phyloP scores from a whole-genome alignment of 768 basidiomycete genomes.

The Leccinum boreale region DNA sequence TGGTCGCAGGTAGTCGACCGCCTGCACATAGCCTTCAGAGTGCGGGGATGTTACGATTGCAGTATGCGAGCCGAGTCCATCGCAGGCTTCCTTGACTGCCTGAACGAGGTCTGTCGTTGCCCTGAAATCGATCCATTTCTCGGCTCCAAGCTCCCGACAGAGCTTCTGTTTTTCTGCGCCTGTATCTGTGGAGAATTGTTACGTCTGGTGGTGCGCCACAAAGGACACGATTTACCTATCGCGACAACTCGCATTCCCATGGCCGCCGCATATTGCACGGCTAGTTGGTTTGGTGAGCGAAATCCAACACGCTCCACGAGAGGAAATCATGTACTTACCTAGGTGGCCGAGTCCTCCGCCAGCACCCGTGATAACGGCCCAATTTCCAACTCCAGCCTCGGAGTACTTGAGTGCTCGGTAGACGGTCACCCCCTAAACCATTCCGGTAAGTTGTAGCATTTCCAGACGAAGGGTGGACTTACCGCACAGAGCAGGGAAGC shows the following conservation, averaged over 20 bases:
- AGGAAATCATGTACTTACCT: slow-evolving; percentile 47
- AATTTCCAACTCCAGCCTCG: slow-evolving; percentile 63
- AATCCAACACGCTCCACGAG: fast-evolving
- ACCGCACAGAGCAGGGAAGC: slow-evolving; percentile 79
- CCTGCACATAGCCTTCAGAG: slow-evolving; percentile 45
- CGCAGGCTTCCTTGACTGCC: slow-evolving; percentile 61
- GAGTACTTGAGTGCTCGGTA: slow-evolving; percentile 83
- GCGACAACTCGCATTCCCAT: slow-evolving; percentile 82
- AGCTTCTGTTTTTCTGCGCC: slow-evolving; percentile 70
- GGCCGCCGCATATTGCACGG: slow-evolving; percentile 75
- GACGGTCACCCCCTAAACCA: slow-evolving; percentile 67
- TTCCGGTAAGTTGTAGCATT: neutral
- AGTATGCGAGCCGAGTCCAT: slow-evolving; percentile 70
- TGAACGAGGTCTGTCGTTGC: slow-evolving; percentile 60
- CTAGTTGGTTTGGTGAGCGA: slow-evolving; percentile 27
- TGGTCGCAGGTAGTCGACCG: slow-evolving; percentile 70
- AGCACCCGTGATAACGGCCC: slow-evolving; percentile 74
- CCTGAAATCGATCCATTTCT: slow-evolving; percentile 78
- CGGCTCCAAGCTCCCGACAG: slow-evolving; percentile 60
- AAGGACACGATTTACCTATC: slow-evolving; percentile 40
- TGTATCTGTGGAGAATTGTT: slow-evolving; percentile 44
- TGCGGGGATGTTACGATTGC: slow-evolving; percentile 58
- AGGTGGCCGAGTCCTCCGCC: slow-evolving; percentile 85
- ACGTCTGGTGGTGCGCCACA: neutral
- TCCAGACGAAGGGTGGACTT: neutral